These are phyloP conservation scores for Conticribra guillardii DNA, from an alignment of 108 stramenopile species.

Conservation along the genomic window DNA sequence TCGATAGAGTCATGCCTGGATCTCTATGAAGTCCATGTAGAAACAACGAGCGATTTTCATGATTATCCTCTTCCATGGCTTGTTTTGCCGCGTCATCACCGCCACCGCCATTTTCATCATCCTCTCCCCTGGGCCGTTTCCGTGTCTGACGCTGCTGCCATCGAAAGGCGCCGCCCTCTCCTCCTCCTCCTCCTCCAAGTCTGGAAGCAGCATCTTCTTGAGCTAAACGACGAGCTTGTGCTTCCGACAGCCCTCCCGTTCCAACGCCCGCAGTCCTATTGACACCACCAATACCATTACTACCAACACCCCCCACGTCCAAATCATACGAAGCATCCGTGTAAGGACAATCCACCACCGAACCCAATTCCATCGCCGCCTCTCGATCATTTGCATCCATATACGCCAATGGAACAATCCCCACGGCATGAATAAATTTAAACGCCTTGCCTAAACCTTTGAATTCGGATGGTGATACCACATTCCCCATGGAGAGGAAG, in stretches of 20 bases:
- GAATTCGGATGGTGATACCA: conserved; percentile 36
- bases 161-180: conserved; percentile 38
- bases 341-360: conserved; percentile 68
- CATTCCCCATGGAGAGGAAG: conserved; percentile 72
- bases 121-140: conserved; percentile 46
- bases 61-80: conserved; percentile 57
- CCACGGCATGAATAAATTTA: conserved; percentile 90
- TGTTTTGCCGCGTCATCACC: conserved; percentile 42
- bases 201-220: conserved; percentile 54
- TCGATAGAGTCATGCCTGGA: conserved; percentile 48
- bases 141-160: conserved; percentile 48
- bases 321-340: conserved; percentile 51
- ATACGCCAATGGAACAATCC: conserved; percentile 65
- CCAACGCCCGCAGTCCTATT: not conserved
- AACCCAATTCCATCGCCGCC: conserved; percentile 34
- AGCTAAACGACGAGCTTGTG: conserved; percentile 58
- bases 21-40: conserved; percentile 83
- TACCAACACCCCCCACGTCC: conserved; percentile 7
- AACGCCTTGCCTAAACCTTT: conserved; percentile 55
- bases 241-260: conserved; percentile 59
- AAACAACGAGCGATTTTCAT: conserved; percentile 67
- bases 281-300: not conserved
- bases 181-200: conserved; percentile 20
- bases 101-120: conserved; percentile 17
- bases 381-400: conserved; percentile 45